Evolutionary conservation across 2,329 filamentous ascomycete genomes (phyloP), one percentile per base, ranked within the genome.

Genomic region (Pseudogymnoascus destructans): DNA sequence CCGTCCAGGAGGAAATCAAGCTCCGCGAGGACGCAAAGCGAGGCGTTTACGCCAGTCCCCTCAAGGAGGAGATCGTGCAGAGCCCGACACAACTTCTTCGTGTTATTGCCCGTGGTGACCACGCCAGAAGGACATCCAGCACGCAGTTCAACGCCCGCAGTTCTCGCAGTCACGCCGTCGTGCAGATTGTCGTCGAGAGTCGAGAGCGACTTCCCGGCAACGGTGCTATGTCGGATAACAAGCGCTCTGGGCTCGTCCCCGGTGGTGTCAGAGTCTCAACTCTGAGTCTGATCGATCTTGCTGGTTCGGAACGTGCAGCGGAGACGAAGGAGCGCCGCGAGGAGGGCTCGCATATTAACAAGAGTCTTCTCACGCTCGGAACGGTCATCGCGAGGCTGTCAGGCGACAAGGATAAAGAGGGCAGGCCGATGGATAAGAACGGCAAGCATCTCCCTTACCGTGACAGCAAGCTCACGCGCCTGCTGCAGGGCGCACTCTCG

Each of bases 21-120:
- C 75, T 98, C 59, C 86, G 93, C 17, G 93, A 98, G 72, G 93
- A 98, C 71, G 90, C 86, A 74, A 97, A 96, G 74, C 80, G 93
- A 61, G 93, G 93, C 30, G 92, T 98, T 13, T 98, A 97, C 74
- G 93, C 93, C 19, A 95, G 87, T 15, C 93, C 93, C 1, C 73
- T 98, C 61, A 97, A 96, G 71, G 93, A 98, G 72, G 93, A 98
- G 70, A 98, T 98, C 65, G 93, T 98, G 27, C 93, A 98, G 72
- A 96, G 91, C 65, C 93, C 93, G 1, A 97, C 93, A 0, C 93
- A 98, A 70, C 79, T 98, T 25, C 75, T 98, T 42, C 83, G 93
- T 64, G 93, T 98, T 23, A 98, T 98, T 70, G 91, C 93, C 35
- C 82, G 92, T 59, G 93, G 93, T 67, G 93, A 98, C 69, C 84